Conservation (phyloP, 139 green algal species). For the Coelastrella sp. region DNA sequence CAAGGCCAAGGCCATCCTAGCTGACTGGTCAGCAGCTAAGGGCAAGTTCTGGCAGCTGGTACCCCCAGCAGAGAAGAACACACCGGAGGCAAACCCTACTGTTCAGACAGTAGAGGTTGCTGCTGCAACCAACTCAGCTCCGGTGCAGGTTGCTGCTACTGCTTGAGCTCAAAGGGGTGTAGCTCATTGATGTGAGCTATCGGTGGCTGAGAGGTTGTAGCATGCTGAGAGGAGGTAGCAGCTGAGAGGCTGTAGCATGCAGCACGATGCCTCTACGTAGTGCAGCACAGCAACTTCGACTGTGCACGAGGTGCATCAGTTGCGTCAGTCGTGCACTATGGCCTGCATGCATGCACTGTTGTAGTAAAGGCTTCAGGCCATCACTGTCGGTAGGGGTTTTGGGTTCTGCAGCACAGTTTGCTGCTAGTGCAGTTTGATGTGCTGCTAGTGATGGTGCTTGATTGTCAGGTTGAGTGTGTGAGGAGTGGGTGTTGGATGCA, state of each 20-base stretch:
- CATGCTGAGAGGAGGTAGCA: neutral
- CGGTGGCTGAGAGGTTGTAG: neutral
- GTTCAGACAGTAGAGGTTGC: neutral
- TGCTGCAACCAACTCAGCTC: neutral
- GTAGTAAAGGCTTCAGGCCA: too few relatives aligned
- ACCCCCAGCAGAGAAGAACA: slow-evolving; percentile 89
- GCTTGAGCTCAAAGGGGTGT: neutral
- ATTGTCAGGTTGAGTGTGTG: neutral
- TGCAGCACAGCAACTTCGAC: neutral
- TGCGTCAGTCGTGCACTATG: neutral
- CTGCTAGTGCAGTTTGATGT: neutral
- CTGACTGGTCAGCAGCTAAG: slow-evolving; percentile 83
- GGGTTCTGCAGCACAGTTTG: neutral
- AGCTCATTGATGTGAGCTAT: neutral
- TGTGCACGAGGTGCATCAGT: neutral
- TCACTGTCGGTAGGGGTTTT: neutral
- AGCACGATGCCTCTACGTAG: neutral
- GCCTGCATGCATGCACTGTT: too few relatives aligned
- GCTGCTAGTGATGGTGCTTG: neutral
- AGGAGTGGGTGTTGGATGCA: too few relatives aligned
- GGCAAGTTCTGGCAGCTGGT: slow-evolving; percentile 98
- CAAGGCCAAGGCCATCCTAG: slow-evolving; percentile 83
- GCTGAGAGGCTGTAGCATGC: too few relatives aligned
- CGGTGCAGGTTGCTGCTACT: slow-evolving; percentile 35
- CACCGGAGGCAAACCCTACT: slow-evolving; percentile 69